A percentile compares a stretch with the other conserved stretches of the same genome.
Evolutionary conservation across 202 grass and related monocot genomes (phyloP).

Genomic region (Thinopyrum obtusiflorum): DNA sequence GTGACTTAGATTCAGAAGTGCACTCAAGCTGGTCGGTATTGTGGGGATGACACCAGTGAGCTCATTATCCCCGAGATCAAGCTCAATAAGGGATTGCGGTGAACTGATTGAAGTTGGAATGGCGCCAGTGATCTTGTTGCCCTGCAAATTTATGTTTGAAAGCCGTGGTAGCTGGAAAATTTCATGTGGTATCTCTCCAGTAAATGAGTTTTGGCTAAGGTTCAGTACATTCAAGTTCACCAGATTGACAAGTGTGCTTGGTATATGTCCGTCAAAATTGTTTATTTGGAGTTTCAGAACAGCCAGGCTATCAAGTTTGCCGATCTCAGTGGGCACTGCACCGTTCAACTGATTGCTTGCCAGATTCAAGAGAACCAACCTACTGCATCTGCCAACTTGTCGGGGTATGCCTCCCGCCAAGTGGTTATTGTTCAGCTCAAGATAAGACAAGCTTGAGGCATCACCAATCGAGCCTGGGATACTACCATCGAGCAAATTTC

Average conservation of each 20-base stretch:
- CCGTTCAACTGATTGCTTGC: not conserved
- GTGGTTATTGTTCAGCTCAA: not conserved
- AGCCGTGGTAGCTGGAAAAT: not conserved
- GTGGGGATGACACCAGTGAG: slow-evolving; percentile 1
- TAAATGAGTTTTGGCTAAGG: slow-evolving; percentile 4
- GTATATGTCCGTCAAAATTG: not conserved
- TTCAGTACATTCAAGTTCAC: not conserved
- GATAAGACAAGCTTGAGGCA: not conserved
- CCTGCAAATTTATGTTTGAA: not conserved
- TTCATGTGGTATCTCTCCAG: not conserved
- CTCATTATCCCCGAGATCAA: not conserved
- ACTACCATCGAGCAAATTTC: not conserved
- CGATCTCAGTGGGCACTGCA: not conserved
- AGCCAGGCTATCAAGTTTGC: not conserved
- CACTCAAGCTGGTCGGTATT: not conserved
- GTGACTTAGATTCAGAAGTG: not conserved
- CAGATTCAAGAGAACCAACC: not conserved
- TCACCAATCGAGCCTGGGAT: not conserved
- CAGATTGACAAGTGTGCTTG: not conserved
- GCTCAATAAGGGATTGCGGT: not conserved
- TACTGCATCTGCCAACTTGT: not conserved
- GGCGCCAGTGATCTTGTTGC: not conserved
- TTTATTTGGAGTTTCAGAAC: not conserved
- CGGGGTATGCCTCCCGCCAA: not conserved
- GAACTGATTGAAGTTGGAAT: not conserved